phyloP scores from a whole-genome alignment of 2,329 filamentous ascomycete species.

The Fusarium mexicanum region DNA sequence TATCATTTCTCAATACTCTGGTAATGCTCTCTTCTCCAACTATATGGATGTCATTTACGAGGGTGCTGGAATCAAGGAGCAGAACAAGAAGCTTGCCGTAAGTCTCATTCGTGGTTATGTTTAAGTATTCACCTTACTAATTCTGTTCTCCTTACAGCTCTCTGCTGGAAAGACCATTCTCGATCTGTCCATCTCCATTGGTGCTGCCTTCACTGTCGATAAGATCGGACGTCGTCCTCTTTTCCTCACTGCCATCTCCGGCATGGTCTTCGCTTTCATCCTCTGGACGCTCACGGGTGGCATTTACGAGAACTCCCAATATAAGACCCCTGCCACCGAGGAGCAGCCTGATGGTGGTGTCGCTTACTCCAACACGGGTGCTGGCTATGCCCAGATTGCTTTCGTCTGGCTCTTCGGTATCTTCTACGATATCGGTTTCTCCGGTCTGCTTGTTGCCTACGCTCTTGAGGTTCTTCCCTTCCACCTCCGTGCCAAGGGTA shows the following conservation, averaged over 20 bases:
- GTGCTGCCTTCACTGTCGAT: conserved; percentile 61
- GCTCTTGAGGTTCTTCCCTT: conserved; percentile 68
- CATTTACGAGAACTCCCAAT: conserved; percentile 58
- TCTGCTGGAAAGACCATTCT: conserved; percentile 68
- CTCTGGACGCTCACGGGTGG: conserved; percentile 64
- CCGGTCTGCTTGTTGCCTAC: conserved; percentile 66
- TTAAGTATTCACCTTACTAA: neutral
- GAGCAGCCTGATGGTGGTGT: conserved; percentile 34
- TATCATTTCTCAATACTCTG: conserved; percentile 74
- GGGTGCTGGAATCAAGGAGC: conserved; percentile 66
- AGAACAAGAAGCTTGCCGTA: conserved; percentile 66
- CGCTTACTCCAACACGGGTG: conserved; percentile 52
- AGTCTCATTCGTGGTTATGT: conserved; percentile 17
- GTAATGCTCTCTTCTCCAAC: conserved; percentile 74
- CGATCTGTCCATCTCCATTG: conserved; percentile 65
- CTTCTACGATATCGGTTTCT: conserved; percentile 69
- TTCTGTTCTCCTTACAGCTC: conserved; percentile 36
- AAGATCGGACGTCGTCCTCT: conserved; percentile 62
- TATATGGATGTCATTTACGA: conserved; percentile 72
- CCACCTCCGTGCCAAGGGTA: conserved; percentile 65
- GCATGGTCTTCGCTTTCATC: conserved; percentile 59
- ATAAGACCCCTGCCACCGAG: conserved; percentile 21
- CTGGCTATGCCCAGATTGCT: conserved; percentile 64
- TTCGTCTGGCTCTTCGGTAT: conserved; percentile 69
- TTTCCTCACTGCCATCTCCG: conserved; percentile 60